A percentile compares a stretch with the other conserved stretches of the same genome.
Conservation (phyloP, 495 filamentous ascomycete genomes). For the Durotheca rogersii region DNA sequence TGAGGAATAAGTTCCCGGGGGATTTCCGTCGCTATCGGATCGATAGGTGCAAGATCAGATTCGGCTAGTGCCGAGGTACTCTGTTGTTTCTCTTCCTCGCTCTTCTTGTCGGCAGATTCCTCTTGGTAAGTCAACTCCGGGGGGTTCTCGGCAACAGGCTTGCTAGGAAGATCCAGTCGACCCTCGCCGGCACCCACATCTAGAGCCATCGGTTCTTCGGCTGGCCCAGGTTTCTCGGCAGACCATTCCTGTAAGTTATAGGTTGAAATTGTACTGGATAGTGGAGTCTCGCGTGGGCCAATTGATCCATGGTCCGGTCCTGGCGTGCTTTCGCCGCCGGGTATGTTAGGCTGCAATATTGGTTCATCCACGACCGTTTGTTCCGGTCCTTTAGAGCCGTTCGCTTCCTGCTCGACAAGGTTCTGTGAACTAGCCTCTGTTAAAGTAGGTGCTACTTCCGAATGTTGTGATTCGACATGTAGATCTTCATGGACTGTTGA, state of each 20-base stretch:
- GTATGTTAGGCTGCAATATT: conserved; percentile 21
- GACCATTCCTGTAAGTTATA: conserved; percentile 16
- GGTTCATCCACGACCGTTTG: conserved; percentile 21
- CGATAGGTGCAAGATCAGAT: neutral
- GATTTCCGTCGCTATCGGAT: neutral
- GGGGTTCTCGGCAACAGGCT: conserved; percentile 9
- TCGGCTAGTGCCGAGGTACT: conserved; percentile 17
- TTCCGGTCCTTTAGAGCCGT: conserved; percentile 15
- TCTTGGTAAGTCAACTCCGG: conserved; percentile 9
- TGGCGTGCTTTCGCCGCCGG: conserved; percentile 19
- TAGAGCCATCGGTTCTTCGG: conserved; percentile 5
- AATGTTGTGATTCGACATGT: conserved; percentile 12
- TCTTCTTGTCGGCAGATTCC: conserved; percentile 24
- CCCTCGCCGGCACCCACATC: conserved; percentile 1
- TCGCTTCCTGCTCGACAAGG: conserved; percentile 15
- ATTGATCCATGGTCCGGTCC: conserved; percentile 15
- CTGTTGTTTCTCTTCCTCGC: conserved; percentile 30
- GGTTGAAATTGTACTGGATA: conserved; percentile 5
- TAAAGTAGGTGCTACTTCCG: conserved; percentile 11
- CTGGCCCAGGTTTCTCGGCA: conserved; percentile 15
- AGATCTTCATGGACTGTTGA: conserved; percentile 2
- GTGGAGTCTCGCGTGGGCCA: conserved; percentile 11
- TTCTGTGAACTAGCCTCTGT: conserved; percentile 12
- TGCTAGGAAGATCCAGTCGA: conserved; percentile 5
- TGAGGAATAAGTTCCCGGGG: conserved; percentile 1